Percentiles rank a stretch among this genome's conserved stretches.
phyloP scores from a whole-genome alignment of 805 yeast genomes.

The Cyberlindnera meyerae region DNA sequence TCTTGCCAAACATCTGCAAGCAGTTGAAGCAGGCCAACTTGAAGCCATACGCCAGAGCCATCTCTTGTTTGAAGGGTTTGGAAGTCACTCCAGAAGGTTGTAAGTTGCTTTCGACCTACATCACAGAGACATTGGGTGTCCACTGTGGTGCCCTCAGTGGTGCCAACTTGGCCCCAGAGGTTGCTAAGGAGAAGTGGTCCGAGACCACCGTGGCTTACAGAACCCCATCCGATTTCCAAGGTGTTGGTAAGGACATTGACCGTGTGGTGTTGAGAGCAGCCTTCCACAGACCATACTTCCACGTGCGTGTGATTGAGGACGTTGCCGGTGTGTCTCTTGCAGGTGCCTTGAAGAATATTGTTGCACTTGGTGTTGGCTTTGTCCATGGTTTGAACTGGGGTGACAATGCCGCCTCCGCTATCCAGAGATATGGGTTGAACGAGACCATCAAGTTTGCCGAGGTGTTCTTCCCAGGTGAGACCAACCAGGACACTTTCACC shows the following conservation, averaged over 20 bases:
- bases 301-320: conserved; percentile 86
- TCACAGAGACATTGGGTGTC: conserved; percentile 75
- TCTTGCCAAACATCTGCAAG: conserved; percentile 68
- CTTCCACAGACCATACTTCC: conserved; percentile 98
- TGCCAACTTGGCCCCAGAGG: conserved; percentile 96
- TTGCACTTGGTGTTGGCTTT: conserved; percentile 94
- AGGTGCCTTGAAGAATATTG: conserved; percentile 95
- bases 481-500: conserved; percentile 63
- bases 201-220: conserved; percentile 96
- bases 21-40: conserved; percentile 71
- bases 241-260: conserved; percentile 51
- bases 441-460: conserved; percentile 87
- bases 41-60: conserved; percentile 69
- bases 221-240: conserved; percentile 54
- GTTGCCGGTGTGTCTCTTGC: conserved; percentile 95
- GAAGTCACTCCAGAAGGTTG: conserved; percentile 85
- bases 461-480: conserved; percentile 60
- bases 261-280: conserved; percentile 65
- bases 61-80: conserved; percentile 88
- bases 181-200: conserved; percentile 92
- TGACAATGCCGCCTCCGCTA: conserved; percentile 95
- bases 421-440: conserved; percentile 90
- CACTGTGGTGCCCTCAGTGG: conserved; percentile 96
- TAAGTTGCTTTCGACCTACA: conserved; percentile 71
- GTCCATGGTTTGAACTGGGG: conserved; percentile 99